Base-by-base conservation (phyloP, 352 stramenopile genomes). In the Phytophthora pluvialis region DNA sequence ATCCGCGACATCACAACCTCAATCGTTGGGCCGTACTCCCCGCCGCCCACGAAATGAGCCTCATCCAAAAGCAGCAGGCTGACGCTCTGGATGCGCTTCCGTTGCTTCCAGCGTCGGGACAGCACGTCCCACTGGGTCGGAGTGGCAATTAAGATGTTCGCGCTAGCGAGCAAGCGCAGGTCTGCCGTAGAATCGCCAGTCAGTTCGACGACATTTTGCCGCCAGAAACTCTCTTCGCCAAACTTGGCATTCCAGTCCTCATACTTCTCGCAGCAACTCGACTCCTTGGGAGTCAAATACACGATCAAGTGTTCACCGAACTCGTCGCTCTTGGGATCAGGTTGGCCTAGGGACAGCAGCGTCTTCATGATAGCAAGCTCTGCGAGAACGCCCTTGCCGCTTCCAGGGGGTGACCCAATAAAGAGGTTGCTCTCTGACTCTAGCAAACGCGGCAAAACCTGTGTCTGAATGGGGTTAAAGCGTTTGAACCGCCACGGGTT, bases 381-480 rank as follows among this genome's bases (percentile, higher is more conserved):
- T 12, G 90, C 96, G 45, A 98, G 90, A 28, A 97, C 86, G 1
- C 80, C 93, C 75, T 99, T 99, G 35, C 97, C 97, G 46, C 90
- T 98, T 36, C 97, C 97, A 25, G 95, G 91, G 13, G 97, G 96
- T 8, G 97, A 97, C 33, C 94, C 98, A 36, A 99, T 77, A 18
- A 99, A 86, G 44, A 97, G 81, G 59, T 99, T 99, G 36, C 85
- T 89, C 36, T 98, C 91, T 0, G 88, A 98, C 69, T 99, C 97
- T 53, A 99, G 89, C 15, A 99, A 78, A 44, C 97, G 95, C 38
- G 96, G 91, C 32, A 99, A 94, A 18, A 97, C 80, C 68, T 99
- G 98, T 26, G 98, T 99, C 81, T 99, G 98, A 48, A 99, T 99
- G 11, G 97, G 95, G 67, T 99, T 99, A 73, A 99, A 99, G 51